These are phyloP conservation scores for Rubia tinctorum DNA, from an alignment of 305 asterid species.

Conservation along the genomic window DNA sequence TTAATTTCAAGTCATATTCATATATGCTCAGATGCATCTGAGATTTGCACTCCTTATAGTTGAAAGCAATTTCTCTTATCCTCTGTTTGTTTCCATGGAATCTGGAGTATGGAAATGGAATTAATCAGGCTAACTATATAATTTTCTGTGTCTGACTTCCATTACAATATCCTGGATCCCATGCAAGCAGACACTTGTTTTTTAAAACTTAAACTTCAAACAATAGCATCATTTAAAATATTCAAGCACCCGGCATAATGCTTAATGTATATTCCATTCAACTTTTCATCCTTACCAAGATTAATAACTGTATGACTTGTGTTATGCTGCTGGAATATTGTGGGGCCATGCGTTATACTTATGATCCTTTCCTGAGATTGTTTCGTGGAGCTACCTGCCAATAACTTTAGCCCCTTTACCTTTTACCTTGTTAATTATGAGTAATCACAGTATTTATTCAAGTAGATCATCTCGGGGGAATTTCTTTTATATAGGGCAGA, in stretches of 20 bases:
- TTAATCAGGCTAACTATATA: not conserved
- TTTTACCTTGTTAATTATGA: not conserved
- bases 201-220: not conserved
- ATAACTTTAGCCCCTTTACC: not conserved
- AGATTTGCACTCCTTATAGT: not conserved
- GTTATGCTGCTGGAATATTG: not conserved
- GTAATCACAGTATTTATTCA: not conserved
- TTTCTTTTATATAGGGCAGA: not conserved
- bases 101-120: not conserved
- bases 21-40: not conserved
- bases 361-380: not conserved
- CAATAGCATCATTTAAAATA: not conserved
- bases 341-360: not conserved
- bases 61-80: not conserved
- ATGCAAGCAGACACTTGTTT: no score
- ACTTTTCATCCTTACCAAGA: not conserved
- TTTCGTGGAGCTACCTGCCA: not conserved
- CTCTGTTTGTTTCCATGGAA: not conserved
- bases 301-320: not conserved
- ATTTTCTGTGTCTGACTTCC: not conserved
- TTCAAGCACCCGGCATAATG: not conserved
- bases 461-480: not conserved
- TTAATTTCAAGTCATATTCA: slow-evolving; percentile 4
- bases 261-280: not conserved
- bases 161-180: not conserved